phyloP scores from a whole-genome alignment of 192 early-diverging fungal species.

The Obelidium mucronatum region DNA sequence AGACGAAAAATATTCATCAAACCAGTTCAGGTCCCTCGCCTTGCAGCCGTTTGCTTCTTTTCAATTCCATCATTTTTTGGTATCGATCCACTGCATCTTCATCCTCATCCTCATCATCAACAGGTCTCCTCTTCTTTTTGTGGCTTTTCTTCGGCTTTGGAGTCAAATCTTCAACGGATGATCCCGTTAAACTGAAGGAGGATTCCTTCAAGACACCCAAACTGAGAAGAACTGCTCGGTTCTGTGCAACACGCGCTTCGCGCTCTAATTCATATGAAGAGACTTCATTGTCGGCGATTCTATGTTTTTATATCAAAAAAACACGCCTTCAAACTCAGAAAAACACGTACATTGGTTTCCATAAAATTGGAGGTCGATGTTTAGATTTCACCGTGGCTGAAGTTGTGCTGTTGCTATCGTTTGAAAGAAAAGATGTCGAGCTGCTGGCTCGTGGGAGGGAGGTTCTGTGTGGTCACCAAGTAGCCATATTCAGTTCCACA shows the following conservation, averaged over 20 bases:
- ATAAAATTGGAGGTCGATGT: conserved; percentile 13
- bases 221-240: conserved; percentile 8
- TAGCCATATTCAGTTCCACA: background rate
- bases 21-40: conserved; percentile 10
- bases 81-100: background rate
- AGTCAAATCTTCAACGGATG: too few species aligned
- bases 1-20: too few species aligned
- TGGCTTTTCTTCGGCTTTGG: conserved; percentile 8
- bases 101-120: too few species aligned
- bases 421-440: background rate
- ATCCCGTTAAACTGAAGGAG: too few species aligned
- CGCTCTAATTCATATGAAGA: conserved; percentile 38
- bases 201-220: conserved; percentile 23
- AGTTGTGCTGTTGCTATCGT: background rate
- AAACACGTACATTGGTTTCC: too few species aligned
- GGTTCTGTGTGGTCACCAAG: background rate
- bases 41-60: conserved; percentile 18
- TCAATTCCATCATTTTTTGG: conserved; percentile 3
- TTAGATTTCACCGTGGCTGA: background rate
- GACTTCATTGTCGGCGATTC: conserved; percentile 13
- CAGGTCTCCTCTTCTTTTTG: conserved; percentile 1
- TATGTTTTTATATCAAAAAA: too few species aligned
- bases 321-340: too few species aligned
- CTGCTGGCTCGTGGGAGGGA: background rate
- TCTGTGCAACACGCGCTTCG: conserved; percentile 31